phyloP scores from a whole-genome alignment of 768 basidiomycete species.

The Lactarius tabidus region DNA sequence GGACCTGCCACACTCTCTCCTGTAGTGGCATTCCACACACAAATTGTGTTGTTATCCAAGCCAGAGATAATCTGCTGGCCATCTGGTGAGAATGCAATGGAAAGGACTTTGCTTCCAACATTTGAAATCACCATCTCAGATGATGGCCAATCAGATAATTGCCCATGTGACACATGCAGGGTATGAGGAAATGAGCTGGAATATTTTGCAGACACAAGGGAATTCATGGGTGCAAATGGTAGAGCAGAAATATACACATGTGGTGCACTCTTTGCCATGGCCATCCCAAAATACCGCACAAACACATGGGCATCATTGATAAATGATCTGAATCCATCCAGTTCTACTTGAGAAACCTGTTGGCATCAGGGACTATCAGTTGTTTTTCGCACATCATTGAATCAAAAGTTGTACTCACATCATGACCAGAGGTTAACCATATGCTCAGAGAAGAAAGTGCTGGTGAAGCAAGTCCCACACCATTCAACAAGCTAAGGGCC shows the following conservation, averaged over 20 bases:
- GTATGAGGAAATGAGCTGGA: not conserved
- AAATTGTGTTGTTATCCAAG: too few species aligned
- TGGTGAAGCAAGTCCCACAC: too few species aligned
- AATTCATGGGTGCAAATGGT: not conserved
- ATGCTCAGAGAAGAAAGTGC: too few species aligned
- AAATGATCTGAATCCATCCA: not conserved
- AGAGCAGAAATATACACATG: not conserved
- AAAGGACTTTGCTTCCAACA: not conserved
- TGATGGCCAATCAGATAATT: not conserved
- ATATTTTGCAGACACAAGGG: not conserved
- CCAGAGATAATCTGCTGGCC: not conserved
- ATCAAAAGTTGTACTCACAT: too few species aligned
- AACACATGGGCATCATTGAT: not conserved
- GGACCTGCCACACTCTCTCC: too few species aligned
- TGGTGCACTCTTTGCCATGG: not conserved
- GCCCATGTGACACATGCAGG: not conserved
- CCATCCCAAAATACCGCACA: not conserved
- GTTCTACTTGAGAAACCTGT: not conserved
- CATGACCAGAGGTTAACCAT: too few species aligned
- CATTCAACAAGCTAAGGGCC: too few species aligned
- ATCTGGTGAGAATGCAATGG: not conserved
- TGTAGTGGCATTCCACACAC: too few species aligned
- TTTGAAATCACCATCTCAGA: not conserved
- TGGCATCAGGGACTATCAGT: not conserved
- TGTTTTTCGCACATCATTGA: too few species aligned